These are phyloP conservation scores for Diaporthe citrichinensis DNA, from an alignment of 2,329 filamentous ascomycete species.

Conservation along the genomic window DNA sequence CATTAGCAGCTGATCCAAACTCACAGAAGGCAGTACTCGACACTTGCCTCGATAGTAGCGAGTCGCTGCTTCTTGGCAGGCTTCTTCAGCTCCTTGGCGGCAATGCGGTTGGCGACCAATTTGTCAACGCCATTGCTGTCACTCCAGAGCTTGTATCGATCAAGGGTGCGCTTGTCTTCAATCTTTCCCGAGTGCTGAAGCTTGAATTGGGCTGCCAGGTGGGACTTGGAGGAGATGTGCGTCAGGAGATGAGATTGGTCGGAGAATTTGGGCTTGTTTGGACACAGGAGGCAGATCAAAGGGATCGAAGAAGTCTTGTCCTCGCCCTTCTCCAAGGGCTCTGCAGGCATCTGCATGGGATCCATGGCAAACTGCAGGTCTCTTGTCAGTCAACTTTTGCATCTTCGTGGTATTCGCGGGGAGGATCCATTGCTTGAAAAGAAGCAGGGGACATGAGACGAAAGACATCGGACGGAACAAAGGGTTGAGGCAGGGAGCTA, in stretches of 20 bases:
- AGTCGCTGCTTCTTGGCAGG: slow-evolving; percentile 31
- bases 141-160: slow-evolving; percentile 85
- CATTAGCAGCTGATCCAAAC: neutral
- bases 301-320: slow-evolving; percentile 62
- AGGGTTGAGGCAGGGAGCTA: neutral
- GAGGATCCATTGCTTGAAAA: neutral
- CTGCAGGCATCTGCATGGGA: neutral
- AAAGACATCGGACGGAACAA: neutral
- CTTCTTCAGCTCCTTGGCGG: slow-evolving; percentile 77
- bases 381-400: slow-evolving; percentile 6
- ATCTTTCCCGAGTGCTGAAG: slow-evolving; percentile 79
- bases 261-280: slow-evolving; percentile 84
- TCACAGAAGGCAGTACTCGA: neutral
- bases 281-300: slow-evolving; percentile 87
- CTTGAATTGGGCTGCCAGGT: slow-evolving; percentile 87
- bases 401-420: neutral
- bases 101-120: slow-evolving; percentile 83
- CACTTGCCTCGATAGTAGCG: slow-evolving; percentile 10
- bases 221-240: slow-evolving; percentile 93
- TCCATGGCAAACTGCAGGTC: slow-evolving; percentile 34
- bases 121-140: slow-evolving; percentile 76
- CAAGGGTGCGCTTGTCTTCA: slow-evolving; percentile 73
- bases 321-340: slow-evolving; percentile 8
- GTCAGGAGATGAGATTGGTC: slow-evolving; percentile 94
- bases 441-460: neutral